A percentile compares a stretch with the other conserved stretches of the same genome.
Evolutionary conservation across 129 eudicot genomes (phyloP).

Genomic region (Rutidosis leptorrhynchoides): DNA sequence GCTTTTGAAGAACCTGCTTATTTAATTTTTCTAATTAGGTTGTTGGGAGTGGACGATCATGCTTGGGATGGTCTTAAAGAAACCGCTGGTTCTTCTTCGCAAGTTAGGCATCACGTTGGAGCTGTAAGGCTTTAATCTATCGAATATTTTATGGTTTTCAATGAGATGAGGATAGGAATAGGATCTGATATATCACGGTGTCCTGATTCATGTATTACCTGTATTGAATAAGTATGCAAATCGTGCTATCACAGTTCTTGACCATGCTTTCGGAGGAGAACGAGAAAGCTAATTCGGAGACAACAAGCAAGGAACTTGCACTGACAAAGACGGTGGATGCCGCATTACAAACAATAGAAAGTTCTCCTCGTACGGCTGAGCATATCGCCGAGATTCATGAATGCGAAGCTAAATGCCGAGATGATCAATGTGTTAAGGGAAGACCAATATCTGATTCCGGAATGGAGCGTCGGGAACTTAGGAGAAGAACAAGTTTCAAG

Average conservation of each 20-base stretch:
- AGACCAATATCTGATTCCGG: conserved; percentile 41
- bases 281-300: conserved; percentile 28
- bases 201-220: no score
- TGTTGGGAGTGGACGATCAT: conserved; percentile 49
- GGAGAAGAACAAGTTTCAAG: conserved; percentile 24
- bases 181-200: no score
- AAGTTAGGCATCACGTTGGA: conserved; percentile 79
- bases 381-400: no score
- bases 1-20: no score
- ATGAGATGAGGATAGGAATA: no score
- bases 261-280: conserved; percentile 70
- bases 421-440: conserved; percentile 49
- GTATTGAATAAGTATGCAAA: no score
- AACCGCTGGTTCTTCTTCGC: conserved; percentile 57
- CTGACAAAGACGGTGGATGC: conserved; percentile 64
- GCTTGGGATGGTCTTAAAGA: conserved; percentile 90
- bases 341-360: conserved; percentile 62
- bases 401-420: conserved; percentile 66
- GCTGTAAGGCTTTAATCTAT: no score
- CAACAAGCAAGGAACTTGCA: conserved; percentile 48
- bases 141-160: no score
- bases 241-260: conserved; percentile 55
- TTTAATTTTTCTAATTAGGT: no score
- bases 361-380: conserved; percentile 38
- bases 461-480: conserved; percentile 16